Evolutionary conservation across 352 stramenopile species (phyloP).

Genomic region (Phytopythium aichiense): DNA sequence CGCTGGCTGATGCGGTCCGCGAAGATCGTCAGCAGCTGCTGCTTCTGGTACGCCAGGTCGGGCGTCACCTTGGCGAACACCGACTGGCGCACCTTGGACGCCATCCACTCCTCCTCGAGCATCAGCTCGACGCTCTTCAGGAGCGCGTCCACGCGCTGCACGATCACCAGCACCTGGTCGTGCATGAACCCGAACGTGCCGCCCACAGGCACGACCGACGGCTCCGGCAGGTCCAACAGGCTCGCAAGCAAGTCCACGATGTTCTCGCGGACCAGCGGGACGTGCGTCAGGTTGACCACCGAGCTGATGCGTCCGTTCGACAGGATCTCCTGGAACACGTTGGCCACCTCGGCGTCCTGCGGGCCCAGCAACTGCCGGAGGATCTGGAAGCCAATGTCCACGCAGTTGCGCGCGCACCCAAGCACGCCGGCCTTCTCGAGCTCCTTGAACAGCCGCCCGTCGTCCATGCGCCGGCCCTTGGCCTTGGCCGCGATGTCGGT

Average conservation of each 20-base stretch:
- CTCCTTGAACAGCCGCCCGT: constrained; percentile 59
- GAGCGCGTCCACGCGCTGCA: constrained; percentile 71
- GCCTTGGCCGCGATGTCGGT: constrained; percentile 59
- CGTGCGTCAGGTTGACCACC: constrained; percentile 68
- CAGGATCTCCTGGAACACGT: constrained; percentile 72
- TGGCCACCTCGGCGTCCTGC: constrained; percentile 52
- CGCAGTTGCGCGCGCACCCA: constrained; percentile 68
- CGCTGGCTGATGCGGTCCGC: constrained; percentile 59
- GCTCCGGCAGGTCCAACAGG: constrained; percentile 79
- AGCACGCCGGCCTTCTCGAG: constrained; percentile 72
- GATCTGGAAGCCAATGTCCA: constrained; percentile 82
- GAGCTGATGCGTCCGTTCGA: constrained; percentile 37
- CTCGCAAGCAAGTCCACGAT: constrained; percentile 80
- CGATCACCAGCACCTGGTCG: constrained; percentile 71
- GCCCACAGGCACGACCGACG: constrained; percentile 51
- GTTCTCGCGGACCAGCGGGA: constrained; percentile 77
- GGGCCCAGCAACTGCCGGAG: constrained; percentile 72
- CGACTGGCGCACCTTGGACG: constrained; percentile 74
- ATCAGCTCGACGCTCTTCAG: constrained; percentile 84
- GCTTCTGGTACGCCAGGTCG: constrained; percentile 75
- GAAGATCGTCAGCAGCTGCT: constrained; percentile 73
- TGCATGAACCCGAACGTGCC: constrained; percentile 56
- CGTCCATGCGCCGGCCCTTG: constrained; percentile 54
- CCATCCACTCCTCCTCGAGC: constrained; percentile 87
- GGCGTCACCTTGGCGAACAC: constrained; percentile 73